These are phyloP conservation scores for Endocladia muricata DNA, from an alignment of 31 red algal genomes.

Conservation along the genomic window DNA sequence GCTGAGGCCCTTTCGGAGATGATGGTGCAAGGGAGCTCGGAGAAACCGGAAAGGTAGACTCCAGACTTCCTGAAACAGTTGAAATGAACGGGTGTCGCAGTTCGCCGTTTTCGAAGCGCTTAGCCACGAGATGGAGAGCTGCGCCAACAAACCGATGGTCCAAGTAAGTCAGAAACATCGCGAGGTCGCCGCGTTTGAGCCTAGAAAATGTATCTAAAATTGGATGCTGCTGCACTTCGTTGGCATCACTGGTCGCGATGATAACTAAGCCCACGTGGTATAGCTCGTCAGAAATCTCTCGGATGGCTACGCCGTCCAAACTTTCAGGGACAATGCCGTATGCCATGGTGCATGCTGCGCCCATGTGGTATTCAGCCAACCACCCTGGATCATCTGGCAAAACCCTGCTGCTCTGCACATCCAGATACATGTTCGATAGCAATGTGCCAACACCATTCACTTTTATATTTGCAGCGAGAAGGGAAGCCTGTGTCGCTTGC, in stretches of 20 bases:
- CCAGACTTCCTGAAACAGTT: not conserved
- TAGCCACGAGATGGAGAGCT: slow-evolving; percentile 36
- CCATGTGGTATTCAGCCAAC: slow-evolving; percentile 72
- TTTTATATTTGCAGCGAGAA: slow-evolving; percentile 76
- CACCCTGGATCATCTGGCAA: slow-evolving; percentile 50
- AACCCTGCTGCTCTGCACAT: slow-evolving; percentile 24
- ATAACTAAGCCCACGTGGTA: slow-evolving; percentile 58
- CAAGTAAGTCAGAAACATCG: slow-evolving; percentile 71
- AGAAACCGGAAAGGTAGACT: not conserved
- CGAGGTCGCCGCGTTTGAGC: slow-evolving; percentile 41
- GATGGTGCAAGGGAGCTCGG: not conserved
- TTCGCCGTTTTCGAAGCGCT: slow-evolving; percentile 1
- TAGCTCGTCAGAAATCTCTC: slow-evolving; percentile 49
- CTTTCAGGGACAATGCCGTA: slow-evolving; percentile 60
- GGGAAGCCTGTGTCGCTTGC: slow-evolving; percentile 65
- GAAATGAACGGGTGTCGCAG: not conserved
- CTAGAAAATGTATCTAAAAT: slow-evolving; percentile 22
- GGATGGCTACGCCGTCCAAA: slow-evolving; percentile 48
- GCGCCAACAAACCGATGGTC: slow-evolving; percentile 18
- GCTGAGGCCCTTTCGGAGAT: not conserved
- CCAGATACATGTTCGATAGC: slow-evolving; percentile 76
- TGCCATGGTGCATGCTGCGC: slow-evolving; percentile 42
- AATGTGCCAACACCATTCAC: slow-evolving; percentile 84
- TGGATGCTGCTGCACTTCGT: not conserved
- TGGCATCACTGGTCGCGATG: slow-evolving; percentile 32